These are phyloP conservation scores for Neofusicoccum kwambonambiense DNA, from an alignment of 2,329 filamentous ascomycete species.

Conservation along the genomic window DNA sequence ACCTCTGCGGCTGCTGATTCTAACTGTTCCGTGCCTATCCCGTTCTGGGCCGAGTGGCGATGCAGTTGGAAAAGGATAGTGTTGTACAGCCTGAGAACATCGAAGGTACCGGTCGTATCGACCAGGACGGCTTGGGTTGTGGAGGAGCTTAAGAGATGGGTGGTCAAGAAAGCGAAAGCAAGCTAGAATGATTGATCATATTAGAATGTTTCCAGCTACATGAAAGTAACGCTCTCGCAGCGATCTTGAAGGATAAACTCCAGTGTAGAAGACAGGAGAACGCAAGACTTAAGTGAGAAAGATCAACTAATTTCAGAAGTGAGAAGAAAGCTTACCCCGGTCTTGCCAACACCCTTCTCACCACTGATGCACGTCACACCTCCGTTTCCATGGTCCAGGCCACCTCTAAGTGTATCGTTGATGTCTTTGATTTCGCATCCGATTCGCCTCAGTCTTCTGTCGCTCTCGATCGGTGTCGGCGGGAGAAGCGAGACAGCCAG, in stretches of 20 bases:
- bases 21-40: neutral
- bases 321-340: slow-evolving; percentile 25
- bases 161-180: slow-evolving; percentile 35
- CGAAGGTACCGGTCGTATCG: slow-evolving; percentile 47
- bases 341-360: slow-evolving; percentile 27
- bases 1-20: slow-evolving; percentile 35
- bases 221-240: no score
- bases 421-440: slow-evolving; percentile 27
- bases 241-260: no score
- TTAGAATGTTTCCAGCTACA: neutral
- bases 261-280: no score
- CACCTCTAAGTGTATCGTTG: slow-evolving; percentile 39
- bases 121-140: slow-evolving; percentile 41
- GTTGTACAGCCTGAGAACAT: slow-evolving; percentile 42
- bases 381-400: slow-evolving; percentile 35
- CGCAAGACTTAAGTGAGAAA: neutral
- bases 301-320: neutral
- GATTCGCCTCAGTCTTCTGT: neutral
- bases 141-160: slow-evolving; percentile 35
- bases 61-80: slow-evolving; percentile 28
- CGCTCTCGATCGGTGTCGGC: neutral
- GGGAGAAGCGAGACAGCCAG: neutral
- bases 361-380: slow-evolving; percentile 37
- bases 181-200: slow-evolving; percentile 26
- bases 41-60: no score